A percentile compares a stretch with the other conserved stretches of the same genome.
These are phyloP conservation scores for Wallacemonas rigidus DNA, from an alignment of 208 protist species.

Conservation along the genomic window DNA sequence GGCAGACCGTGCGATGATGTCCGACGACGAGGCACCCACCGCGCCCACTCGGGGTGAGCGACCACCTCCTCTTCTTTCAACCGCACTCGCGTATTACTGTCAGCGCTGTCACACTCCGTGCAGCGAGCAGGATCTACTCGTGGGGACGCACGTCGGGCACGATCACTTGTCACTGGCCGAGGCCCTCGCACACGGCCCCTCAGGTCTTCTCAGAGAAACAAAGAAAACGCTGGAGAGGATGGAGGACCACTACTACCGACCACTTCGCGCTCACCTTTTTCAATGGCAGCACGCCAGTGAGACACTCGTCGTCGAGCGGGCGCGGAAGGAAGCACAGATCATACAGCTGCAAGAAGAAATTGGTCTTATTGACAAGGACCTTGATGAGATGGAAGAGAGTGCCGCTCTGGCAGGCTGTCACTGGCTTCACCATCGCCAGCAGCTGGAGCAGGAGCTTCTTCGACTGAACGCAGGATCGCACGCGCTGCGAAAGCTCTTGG, in stretches of 20 bases:
- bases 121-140: conserved; percentile 52
- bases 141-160: conserved; percentile 76
- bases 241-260: conserved; percentile 43
- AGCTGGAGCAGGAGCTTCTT: not conserved
- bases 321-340: conserved; percentile 32
- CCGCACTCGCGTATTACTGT: conserved; percentile 62
- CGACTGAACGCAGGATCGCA: conserved; percentile 3
- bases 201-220: conserved; percentile 46
- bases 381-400: not conserved
- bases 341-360: conserved; percentile 40
- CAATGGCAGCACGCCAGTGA: conserved; percentile 31
- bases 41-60: not conserved
- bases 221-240: conserved; percentile 28
- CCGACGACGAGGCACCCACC: not conserved
- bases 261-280: conserved; percentile 34
- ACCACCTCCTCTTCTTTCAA: conserved; percentile 27
- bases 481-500: conserved; percentile 23
- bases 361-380: not conserved
- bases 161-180: conserved; percentile 49
- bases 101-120: conserved; percentile 52
- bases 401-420: conserved; percentile 8
- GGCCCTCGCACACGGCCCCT: conserved; percentile 51
- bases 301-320: conserved; percentile 31
- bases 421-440: conserved; percentile 12
- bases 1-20: not conserved